Conservation (phyloP, 1,284 basidiomycete species). For the Austroboletus novae-zelandiae region DNA sequence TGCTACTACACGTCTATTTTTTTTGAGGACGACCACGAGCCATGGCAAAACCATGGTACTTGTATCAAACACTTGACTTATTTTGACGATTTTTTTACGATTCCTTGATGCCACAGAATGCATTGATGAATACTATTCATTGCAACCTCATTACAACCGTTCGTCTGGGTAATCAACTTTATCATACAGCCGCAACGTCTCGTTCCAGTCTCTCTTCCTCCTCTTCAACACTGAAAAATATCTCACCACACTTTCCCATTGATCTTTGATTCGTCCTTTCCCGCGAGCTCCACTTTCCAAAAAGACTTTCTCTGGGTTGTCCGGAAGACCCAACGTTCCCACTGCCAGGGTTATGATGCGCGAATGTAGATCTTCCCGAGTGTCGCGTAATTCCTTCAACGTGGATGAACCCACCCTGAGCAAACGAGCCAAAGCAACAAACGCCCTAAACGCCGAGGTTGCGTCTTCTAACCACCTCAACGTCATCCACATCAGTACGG, state of each 20-base stretch:
- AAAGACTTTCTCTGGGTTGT: slow-evolving; percentile 67
- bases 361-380: slow-evolving; percentile 54
- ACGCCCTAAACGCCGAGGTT: slow-evolving; percentile 72
- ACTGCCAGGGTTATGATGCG: slow-evolving; percentile 67
- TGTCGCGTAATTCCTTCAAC: slow-evolving; percentile 50
- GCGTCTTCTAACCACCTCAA: slow-evolving; percentile 85
- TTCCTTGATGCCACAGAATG: neutral
- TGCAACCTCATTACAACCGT: slow-evolving; percentile 6
- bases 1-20: neutral
- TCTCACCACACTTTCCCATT: slow-evolving; percentile 64
- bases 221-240: slow-evolving; percentile 79
- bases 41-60: neutral
- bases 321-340: slow-evolving; percentile 59
- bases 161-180: slow-evolving; percentile 46
- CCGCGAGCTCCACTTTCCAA: slow-evolving; percentile 52
- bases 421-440: slow-evolving; percentile 59
- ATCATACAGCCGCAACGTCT: slow-evolving; percentile 76
- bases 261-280: slow-evolving; percentile 64
- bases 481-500: slow-evolving; percentile 81
- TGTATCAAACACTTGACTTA: slow-evolving; percentile 10
- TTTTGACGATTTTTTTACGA: neutral
- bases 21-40: neutral
- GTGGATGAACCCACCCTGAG: slow-evolving; percentile 59
- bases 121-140: neutral
- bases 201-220: slow-evolving; percentile 86